phyloP scores from a whole-genome alignment of 2,329 filamentous ascomycete genomes.

The Claviceps fusiformis region DNA sequence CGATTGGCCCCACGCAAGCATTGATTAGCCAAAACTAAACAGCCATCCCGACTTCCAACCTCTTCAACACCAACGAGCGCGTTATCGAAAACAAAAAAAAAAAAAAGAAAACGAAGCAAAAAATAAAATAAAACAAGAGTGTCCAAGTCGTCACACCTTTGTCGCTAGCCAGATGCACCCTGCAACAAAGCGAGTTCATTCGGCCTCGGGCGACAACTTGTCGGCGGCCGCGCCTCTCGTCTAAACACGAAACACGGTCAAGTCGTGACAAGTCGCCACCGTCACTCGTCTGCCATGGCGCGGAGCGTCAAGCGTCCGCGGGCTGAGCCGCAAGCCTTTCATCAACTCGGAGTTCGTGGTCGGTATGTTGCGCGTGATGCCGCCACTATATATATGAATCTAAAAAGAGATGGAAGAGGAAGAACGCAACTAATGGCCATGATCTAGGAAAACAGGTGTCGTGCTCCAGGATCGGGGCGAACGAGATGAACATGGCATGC shows the following conservation, averaged over 20 bases:
- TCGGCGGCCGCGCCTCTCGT: neutral
- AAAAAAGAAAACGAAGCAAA: neutral
- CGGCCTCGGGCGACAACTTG: neutral
- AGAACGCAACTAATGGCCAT: slow-evolving; percentile 1
- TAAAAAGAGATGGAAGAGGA: neutral
- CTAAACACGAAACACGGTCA: neutral
- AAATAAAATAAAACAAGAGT: neutral
- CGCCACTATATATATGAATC: neutral
- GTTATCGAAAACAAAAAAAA: neutral
- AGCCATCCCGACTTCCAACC: neutral
- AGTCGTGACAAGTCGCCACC: neutral
- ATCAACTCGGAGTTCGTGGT: slow-evolving; percentile 22
- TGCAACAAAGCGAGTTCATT: neutral
- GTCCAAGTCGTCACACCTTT: neutral
- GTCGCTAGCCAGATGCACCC: neutral
- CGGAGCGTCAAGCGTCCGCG: slow-evolving; percentile 18
- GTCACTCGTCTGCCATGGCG: slow-evolving; percentile 15
- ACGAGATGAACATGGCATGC: slow-evolving; percentile 85
- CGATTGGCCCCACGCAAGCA: neutral
- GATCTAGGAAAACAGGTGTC: slow-evolving; percentile 71
- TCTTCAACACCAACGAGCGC: neutral
- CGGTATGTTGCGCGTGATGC: slow-evolving; percentile 18
- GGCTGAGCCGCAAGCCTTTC: slow-evolving; percentile 16
- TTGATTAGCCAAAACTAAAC: neutral
- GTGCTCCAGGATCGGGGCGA: slow-evolving; percentile 63